phyloP scores from a whole-genome alignment of 495 filamentous ascomycete species.

The Mycothermus thermophilus region DNA sequence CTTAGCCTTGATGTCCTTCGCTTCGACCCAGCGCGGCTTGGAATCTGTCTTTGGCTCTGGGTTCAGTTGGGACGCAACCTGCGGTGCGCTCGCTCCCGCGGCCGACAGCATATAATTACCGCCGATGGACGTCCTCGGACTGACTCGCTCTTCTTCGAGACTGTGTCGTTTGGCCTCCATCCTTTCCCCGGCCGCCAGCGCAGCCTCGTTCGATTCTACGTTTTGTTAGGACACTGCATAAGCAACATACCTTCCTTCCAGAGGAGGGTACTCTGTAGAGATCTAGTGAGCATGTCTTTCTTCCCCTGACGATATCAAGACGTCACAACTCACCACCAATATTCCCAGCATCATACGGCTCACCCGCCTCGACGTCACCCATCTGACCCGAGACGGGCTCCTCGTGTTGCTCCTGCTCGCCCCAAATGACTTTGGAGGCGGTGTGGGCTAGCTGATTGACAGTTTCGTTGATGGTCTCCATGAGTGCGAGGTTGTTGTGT shows the following conservation, averaged over 20 bases:
- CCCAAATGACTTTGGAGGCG: slow-evolving; percentile 39
- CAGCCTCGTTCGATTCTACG: slow-evolving; percentile 1
- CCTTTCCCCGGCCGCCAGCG: not conserved
- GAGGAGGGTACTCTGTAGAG: not conserved
- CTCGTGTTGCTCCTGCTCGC: slow-evolving; percentile 23
- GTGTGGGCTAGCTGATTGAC: slow-evolving; percentile 32
- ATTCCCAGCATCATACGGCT: slow-evolving; percentile 47
- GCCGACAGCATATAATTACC: too few relatives aligned
- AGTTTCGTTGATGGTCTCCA: slow-evolving; percentile 48
- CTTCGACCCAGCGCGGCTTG: too few relatives aligned
- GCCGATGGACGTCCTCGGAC: too few relatives aligned
- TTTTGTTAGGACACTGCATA: not conserved
- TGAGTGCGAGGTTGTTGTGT: too few relatives aligned
- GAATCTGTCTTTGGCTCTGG: too few relatives aligned
- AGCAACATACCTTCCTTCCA: not conserved
- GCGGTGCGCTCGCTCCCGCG: too few relatives aligned
- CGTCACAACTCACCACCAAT: slow-evolving; percentile 30
- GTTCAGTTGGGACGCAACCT: too few relatives aligned
- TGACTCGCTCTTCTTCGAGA: not conserved
- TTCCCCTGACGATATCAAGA: too few relatives aligned
- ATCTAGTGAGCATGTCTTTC: not conserved
- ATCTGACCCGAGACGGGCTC: slow-evolving; percentile 41
- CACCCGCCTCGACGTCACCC: slow-evolving; percentile 40
- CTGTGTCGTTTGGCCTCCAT: not conserved
- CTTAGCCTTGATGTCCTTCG: too few relatives aligned